Evolutionary conservation across 2,329 filamentous ascomycete species (phyloP).

Genomic region (Alternaria tenuissima): DNA sequence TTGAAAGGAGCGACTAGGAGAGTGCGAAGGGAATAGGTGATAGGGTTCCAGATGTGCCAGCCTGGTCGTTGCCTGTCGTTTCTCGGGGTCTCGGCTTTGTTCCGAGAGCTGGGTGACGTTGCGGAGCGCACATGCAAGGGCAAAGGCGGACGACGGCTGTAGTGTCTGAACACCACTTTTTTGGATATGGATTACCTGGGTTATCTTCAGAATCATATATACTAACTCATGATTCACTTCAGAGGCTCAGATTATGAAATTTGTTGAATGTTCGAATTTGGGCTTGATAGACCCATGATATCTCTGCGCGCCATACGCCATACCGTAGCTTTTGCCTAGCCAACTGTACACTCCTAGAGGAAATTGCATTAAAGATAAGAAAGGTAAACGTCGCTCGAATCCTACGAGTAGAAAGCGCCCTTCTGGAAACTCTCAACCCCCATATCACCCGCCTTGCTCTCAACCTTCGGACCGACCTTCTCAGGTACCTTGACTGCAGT

Average conservation of each 20-base stretch:
- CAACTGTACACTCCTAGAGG: slow-evolving; percentile 17
- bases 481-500: slow-evolving; percentile 53
- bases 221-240: not conserved
- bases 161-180: not conserved
- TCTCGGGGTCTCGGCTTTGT: slow-evolving; percentile 6
- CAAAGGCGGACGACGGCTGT: not conserved
- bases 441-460: slow-evolving; percentile 70
- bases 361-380: slow-evolving; percentile 6
- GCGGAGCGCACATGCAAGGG: slow-evolving; percentile 2
- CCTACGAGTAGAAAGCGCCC: slow-evolving; percentile 71
- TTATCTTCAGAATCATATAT: not conserved
- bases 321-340: slow-evolving; percentile 37
- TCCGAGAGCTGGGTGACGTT: slow-evolving; percentile 6
- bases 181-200: not conserved
- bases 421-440: slow-evolving; percentile 75
- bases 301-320: slow-evolving; percentile 23
- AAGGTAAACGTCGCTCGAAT: slow-evolving; percentile 8
- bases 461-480: slow-evolving; percentile 56
- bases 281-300: slow-evolving; percentile 16
- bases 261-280: not conserved
- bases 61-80: not conserved
- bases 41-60: not conserved
- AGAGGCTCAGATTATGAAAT: not conserved
- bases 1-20: not conserved
- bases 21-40: not conserved